phyloP scores from a whole-genome alignment of 2,329 filamentous ascomycete genomes.

The Colletotrichum endophyticum region DNA sequence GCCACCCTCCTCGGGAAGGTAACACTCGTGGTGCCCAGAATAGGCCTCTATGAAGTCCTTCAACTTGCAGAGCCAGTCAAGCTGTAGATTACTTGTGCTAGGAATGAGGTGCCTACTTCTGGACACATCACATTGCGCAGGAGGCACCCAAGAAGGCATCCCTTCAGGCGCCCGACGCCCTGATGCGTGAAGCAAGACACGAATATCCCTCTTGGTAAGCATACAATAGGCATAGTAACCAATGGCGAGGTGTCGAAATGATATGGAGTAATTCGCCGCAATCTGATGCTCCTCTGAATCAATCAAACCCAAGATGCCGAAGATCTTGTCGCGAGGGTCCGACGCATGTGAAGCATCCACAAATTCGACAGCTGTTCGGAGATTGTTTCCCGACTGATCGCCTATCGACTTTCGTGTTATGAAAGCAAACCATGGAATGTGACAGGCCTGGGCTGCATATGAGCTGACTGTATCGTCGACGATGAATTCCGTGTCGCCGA shows the following conservation, averaged over 20 bases:
- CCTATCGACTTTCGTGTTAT: background rate
- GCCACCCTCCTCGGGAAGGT: no score
- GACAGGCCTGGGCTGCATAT: rapidly evolving
- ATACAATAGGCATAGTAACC: rapidly evolving
- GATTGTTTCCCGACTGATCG: background rate
- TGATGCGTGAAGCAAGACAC: no score
- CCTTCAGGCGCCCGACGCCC: no score
- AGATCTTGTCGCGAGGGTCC: background rate
- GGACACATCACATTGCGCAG: no score
- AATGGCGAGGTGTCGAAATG: background rate
- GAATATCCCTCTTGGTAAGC: rapidly evolving
- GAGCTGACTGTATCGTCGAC: rapidly evolving
- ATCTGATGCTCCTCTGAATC: rapidly evolving
- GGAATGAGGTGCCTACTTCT: no score
- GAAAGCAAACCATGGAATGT: rapidly evolving
- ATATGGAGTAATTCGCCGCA: rapidly evolving
- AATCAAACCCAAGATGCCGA: background rate
- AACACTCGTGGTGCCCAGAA: no score
- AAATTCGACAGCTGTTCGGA: rapidly evolving
- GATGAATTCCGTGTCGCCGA: rapidly evolving
- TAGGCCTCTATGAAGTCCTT: no score
- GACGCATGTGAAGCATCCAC: rapidly evolving
- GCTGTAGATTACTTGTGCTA: no score
- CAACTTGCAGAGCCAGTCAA: no score
- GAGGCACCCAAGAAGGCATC: no score